Base-by-base conservation (phyloP, 805 yeast genomes). In the Ogataea degrootiae region DNA sequence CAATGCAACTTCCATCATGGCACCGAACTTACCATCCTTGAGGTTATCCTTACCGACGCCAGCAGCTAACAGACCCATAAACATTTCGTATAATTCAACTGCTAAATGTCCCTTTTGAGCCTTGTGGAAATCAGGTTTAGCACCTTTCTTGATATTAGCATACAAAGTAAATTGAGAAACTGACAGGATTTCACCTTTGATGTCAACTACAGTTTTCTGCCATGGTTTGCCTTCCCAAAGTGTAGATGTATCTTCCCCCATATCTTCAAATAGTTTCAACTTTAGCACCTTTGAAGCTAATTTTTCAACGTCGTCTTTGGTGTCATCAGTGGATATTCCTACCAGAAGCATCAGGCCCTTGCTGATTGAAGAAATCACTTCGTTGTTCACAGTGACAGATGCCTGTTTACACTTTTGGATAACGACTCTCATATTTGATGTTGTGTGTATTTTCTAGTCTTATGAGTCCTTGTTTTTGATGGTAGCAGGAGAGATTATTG, bases 121-220 rank as follows among this genome's bases (percentile, higher is more conserved):
- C 50, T 72, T 72, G 61, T 92, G 98, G 66, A 94, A 89, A 61
- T 94, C 97, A 0, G 99, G 98, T 61, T 92, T 92, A 1, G 96
- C 76, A 12, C 97, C 98, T 63, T 94, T 94, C 55, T 81, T 85
- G 19, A 94, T 79, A 38, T 78, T 85, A 0, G 89, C 99, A 63
- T 85, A 80, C 37, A 94, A 71, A 0, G 99, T 94, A 69, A 94
- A 94, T 62, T 94, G 99, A 2, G 97, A 88, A 0, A 94, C 92
- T 2, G 95, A 85, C 7, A 94, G 67, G 4, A 94, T 82, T 57
- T 85, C 85, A 14, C 89, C 95, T 2, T 74, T 66, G 17, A 77
- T 68, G 41, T 89, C 95, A 16, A 71, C 76, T 1, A 84, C 75
- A 34, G 80, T 75, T 57, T 77, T 77, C 54, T 83, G 82, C 99